Base-by-base conservation (phyloP, 139 green algal genomes). In the Choricystis sp. region DNA sequence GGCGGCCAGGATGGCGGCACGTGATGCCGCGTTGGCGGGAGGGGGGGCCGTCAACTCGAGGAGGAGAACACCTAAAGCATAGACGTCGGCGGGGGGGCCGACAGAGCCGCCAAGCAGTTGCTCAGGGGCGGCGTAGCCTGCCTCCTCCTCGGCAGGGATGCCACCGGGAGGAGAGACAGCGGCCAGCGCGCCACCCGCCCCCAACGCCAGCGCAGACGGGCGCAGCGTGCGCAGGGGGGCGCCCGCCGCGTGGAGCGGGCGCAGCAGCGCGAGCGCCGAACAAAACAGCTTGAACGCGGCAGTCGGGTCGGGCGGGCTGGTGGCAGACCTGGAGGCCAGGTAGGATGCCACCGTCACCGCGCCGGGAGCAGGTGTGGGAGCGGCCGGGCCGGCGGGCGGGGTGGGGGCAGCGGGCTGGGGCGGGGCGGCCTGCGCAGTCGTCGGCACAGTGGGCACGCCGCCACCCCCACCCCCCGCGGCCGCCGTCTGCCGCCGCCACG, bases 21-120 rank as follows among this genome's bases (percentile, higher is more conserved):
- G 66, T 3, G 30, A 57, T 30, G 60, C 66, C 26, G 24, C 26
- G n/a, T 31, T 29, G 57, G 49, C 56, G 19, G 56, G 3, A 2
- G 62, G 28, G 4, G 66, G 65, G 56, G 74, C 69, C 57, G 86
- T 73, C 31, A 89, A 70, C 68, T 87, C 82, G 23, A 88, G 74
- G 59, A 89, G 75, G 28, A 91, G 82, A 57, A 91, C 40, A 20
- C 81, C 81, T 48, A 85, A 57, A 22, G 29, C 64, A 57, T 74
- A 86, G 40, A 80, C 67, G 67, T 83, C 72, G 3, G 59, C 68
- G 2, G 48, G 25, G 1, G 57, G 24, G 29, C 31, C 61, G 28
- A 61, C 26, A 25, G 49, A 30, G 26, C 2, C 31, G 31, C 30
- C 59, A 4, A 63, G 40, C 62, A 72, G 23, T 71, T 86, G 73